Percentiles rank a stretch among this genome's conserved stretches.
phyloP scores from a whole-genome alignment of 208 protist species.

The Endotrypanum monterogeii region DNA sequence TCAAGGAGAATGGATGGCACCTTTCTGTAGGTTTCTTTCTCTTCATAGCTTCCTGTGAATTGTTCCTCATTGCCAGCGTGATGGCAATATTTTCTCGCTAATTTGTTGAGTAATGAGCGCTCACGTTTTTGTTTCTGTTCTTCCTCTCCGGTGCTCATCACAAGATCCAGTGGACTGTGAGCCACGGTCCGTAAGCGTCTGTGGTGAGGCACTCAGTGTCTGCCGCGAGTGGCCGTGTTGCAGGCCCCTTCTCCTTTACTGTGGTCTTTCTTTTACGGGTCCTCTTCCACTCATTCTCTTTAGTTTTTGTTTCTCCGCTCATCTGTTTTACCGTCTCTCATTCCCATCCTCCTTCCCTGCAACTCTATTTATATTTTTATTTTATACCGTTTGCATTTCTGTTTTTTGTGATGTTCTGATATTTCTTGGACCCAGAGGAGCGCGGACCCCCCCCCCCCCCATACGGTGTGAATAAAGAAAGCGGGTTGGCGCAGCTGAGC shows the following conservation, averaged over 20 bases:
- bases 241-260: no score
- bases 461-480: no score
- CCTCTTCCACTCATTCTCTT: neutral
- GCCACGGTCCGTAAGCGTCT: neutral
- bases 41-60: slow-evolving; percentile 25
- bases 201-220: neutral
- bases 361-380: neutral
- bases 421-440: no score
- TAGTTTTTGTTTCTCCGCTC: neutral
- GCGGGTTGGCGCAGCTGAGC: no score
- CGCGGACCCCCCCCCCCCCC: no score
- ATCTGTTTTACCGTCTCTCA: neutral
- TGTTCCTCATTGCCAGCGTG: slow-evolving; percentile 28
- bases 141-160: no score
- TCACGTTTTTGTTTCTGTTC: no score
- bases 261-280: neutral
- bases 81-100: slow-evolving; percentile 23
- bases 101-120: neutral
- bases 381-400: no score
- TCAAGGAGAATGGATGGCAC: slow-evolving; percentile 27
- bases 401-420: no score
- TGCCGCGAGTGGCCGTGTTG: neutral
- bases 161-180: no score
- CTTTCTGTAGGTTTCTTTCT: slow-evolving; percentile 27
- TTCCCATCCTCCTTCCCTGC: neutral